Evolutionary conservation across 2,329 filamentous ascomycete genomes (phyloP).

Genomic region (Chaetomium globosum): DNA sequence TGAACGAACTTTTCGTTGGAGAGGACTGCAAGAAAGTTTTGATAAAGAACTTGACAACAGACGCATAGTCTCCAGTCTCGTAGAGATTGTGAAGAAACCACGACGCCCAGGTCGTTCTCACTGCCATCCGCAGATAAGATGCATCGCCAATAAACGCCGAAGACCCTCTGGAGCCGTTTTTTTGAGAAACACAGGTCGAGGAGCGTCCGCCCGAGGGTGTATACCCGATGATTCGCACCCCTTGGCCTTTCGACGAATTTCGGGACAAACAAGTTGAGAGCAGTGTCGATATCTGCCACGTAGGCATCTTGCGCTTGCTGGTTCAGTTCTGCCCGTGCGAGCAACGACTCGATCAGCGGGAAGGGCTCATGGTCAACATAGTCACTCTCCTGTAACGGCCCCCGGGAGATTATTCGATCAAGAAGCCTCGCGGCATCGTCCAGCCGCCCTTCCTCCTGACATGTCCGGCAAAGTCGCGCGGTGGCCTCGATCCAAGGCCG

Average conservation of each 20-base stretch:
- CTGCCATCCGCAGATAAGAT: slow-evolving; percentile 35
- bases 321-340: slow-evolving; percentile 29
- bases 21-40: slow-evolving; percentile 39
- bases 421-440: slow-evolving; percentile 43
- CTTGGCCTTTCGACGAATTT: slow-evolving; percentile 36
- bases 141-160: slow-evolving; percentile 43
- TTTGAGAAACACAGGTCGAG: slow-evolving; percentile 39
- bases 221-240: slow-evolving; percentile 29
- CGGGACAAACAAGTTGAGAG: slow-evolving; percentile 42
- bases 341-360: slow-evolving; percentile 40
- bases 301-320: slow-evolving; percentile 10
- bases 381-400: slow-evolving; percentile 40
- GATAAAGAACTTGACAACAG: slow-evolving; percentile 43
- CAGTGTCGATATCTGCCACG: slow-evolving; percentile 31
- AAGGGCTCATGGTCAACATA: slow-evolving; percentile 46
- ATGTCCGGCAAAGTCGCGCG: slow-evolving; percentile 41
- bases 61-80: slow-evolving; percentile 39
- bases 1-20: slow-evolving; percentile 33
- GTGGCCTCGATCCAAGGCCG: slow-evolving; percentile 35
- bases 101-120: slow-evolving; percentile 36
- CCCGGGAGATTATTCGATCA: slow-evolving; percentile 34
- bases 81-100: slow-evolving; percentile 43
- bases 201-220: slow-evolving; percentile 37
- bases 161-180: slow-evolving; percentile 31
- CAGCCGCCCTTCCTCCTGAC: slow-evolving; percentile 39